Evolutionary conservation across 805 yeast genomes (phyloP).

Genomic region (Teunomyces panamensis): DNA sequence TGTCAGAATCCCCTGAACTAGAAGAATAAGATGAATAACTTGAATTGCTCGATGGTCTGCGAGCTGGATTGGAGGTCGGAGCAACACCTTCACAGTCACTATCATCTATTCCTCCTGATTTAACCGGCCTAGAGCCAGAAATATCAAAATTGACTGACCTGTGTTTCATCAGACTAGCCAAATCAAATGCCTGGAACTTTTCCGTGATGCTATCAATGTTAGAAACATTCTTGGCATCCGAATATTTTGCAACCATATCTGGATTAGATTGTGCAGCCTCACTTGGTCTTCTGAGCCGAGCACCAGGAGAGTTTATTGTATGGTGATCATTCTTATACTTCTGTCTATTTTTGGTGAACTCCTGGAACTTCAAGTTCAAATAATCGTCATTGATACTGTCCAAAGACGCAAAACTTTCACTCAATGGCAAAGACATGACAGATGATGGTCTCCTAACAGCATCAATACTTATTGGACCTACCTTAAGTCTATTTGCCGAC

Average conservation of each 20-base stretch:
- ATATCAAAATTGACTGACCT: conserved; percentile 4
- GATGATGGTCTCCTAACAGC: conserved; percentile 52
- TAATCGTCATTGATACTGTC: conserved; percentile 66
- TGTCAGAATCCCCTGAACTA: conserved; percentile 12
- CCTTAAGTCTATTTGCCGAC: conserved; percentile 15
- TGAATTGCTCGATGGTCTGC: conserved; percentile 10
- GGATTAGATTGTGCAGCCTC: conserved; percentile 9
- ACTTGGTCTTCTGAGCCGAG: conserved; percentile 4
- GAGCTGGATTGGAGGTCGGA: conserved; percentile 13
- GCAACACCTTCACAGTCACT: conserved; percentile 19
- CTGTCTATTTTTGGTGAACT: conserved; percentile 19
- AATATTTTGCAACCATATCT: conserved; percentile 1
- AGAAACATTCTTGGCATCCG: neutral
- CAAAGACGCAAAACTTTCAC: conserved; percentile 75
- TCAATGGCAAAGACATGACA: conserved; percentile 62
- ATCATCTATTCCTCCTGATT: conserved; percentile 1
- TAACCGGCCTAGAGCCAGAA: neutral
- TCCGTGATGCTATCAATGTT: conserved; percentile 22
- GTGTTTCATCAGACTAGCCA: conserved; percentile 36
- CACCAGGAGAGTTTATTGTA: conserved; percentile 4
- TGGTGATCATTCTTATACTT: conserved; percentile 11
- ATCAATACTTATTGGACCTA: conserved; percentile 33
- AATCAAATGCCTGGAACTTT: conserved; percentile 34
- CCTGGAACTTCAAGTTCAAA: conserved; percentile 38
- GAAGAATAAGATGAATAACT: conserved; percentile 12